Base-by-base conservation (phyloP, 2,329 filamentous ascomycete genomes). In the Neonectria neomacrospora region DNA sequence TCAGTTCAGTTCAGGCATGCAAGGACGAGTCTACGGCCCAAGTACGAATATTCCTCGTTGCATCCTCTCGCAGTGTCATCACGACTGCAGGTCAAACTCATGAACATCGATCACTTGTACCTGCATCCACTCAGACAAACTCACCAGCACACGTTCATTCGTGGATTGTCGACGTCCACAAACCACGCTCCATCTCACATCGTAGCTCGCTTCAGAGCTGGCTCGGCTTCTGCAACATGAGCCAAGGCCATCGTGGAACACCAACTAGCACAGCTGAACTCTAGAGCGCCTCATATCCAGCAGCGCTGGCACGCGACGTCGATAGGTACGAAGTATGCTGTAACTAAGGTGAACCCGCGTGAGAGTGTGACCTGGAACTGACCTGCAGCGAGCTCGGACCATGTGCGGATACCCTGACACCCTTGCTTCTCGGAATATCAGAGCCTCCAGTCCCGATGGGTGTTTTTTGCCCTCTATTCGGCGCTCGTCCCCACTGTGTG, bases 301-400 rank as follows among this genome's bases (percentile, higher is more conserved):
- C 22, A 23, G n/a, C n/a, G n/a, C 14, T 45, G 12, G 42, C 42
- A 45, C 42, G 42, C 8, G 26, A 22, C 20, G 26, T 26, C 12
- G 18, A 42, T 10, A 20, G n/a, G 39, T 20, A 18, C n/a, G 39
- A 32, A 32, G 11, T 5, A 5, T 3, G 3, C 20, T 23, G 20
- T 45, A 22, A 23, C 42, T 14, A 18, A 26, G 23, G 23, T 26
- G 30, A 32, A 32, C 32, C 32, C 12, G 22, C n/a, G n/a, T 45
- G 22, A 45, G 12, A 47, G 22, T 26, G 23, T n/a, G 34, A 37
- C 32, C 26, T 26, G 23, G 23, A 22, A 39, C 26, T 37, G 45
- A 56, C 30, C 28, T 48, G 30, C 32, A 28, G 28, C 5, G 28
- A 44, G 59, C 47, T 61, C 48, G 54, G 53, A 32, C 58, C 53